Base-by-base conservation (phyloP, 768 basidiomycete species). In the Panaeolus cyanescens region DNA sequence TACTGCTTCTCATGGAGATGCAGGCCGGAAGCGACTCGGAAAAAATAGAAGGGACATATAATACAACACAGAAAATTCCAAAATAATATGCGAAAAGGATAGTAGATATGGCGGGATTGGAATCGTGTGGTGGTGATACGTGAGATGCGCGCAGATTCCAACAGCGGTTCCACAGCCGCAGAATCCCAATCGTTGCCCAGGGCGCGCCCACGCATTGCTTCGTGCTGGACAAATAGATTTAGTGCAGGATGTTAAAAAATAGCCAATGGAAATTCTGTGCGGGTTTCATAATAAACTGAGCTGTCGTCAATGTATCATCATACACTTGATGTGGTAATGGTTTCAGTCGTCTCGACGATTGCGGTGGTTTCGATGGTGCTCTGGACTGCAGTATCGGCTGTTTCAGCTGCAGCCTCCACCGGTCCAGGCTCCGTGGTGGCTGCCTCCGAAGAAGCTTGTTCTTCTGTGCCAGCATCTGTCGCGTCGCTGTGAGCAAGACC, bases 401-500 rank as follows among this genome's bases (percentile, higher is more conserved):
- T 37, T 20, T 36, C 31, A 37, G 61, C 32, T 28, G 32, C 54
- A 31, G 37, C 36, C 8, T 63, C 54, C 34, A 37, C 53, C 28
- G 45, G 45, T 50, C 45, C 45, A 50, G 45, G 6, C 45, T 50
- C 45, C 3, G 45, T 28, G 25, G 22, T 50, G 25, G 45, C 25
- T 50, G 40, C 56, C 30, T 55, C 55, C 33, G 58, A 36, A 55
- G 58, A 59, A 36, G 45, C 66, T 61, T 60, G 62, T 56, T 73
- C 72, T 33, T 74, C 72, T 50, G 70, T 65, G 25, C 70, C 66
- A n/a, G 70, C 71, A 10, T 71, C 68, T 22, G 68, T 74, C 60
- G 71, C 73, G 50, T 76, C 74, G 62, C 78, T 72, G 56, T 82
- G 79, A 37, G 79, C 70, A 22, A 84, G 77, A 31, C 77, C 74